Percentiles rank a stretch among this genome's conserved stretches.
These are phyloP conservation scores for Dioscorea cayenensis DNA, from an alignment of 116 monocot species.

Conservation along the genomic window DNA sequence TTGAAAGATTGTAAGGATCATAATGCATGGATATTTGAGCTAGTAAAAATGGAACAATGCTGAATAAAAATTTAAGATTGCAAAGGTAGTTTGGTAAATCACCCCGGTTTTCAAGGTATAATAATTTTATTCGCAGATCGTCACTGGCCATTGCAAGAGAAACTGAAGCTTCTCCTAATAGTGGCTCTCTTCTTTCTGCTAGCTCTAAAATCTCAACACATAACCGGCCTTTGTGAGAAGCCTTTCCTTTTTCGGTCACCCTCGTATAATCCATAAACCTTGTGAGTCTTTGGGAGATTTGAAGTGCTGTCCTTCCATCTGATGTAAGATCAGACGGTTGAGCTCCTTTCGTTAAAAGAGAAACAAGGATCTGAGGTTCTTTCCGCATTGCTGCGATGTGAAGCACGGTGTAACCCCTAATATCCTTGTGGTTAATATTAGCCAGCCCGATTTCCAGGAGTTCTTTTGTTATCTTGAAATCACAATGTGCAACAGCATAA, in stretches of 20 bases:
- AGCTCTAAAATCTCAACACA: slow-evolving; percentile 84
- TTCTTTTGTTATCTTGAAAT: slow-evolving; percentile 62
- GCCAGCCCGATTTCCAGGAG: slow-evolving; percentile 65
- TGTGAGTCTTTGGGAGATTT: slow-evolving; percentile 66
- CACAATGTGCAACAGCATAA: slow-evolving; percentile 79
- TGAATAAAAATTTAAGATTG: too few species aligned
- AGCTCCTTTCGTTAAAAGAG: slow-evolving; percentile 79
- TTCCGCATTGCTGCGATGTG: slow-evolving; percentile 80
- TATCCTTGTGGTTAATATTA: slow-evolving; percentile 66
- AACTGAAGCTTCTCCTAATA: slow-evolving; percentile 52
- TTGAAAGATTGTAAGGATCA: too few species aligned
- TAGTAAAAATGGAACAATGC: too few species aligned
- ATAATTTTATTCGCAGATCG: slow-evolving; percentile 39
- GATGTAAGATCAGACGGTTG: slow-evolving; percentile 46
- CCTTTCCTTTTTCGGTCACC: slow-evolving; percentile 43
- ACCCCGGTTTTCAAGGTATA: slow-evolving; percentile 94
- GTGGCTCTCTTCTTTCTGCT: slow-evolving; percentile 54
- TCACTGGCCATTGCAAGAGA: slow-evolving; percentile 53
- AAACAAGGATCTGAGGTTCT: slow-evolving; percentile 69
- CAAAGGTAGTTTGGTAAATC: neutral
- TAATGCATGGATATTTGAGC: too few species aligned
- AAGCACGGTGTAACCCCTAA: slow-evolving; percentile 64
- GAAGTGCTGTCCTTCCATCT: slow-evolving; percentile 70
- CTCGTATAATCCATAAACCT: slow-evolving; percentile 38
- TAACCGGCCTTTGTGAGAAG: slow-evolving; percentile 52